Conservation (phyloP, 305 asterid genomes). For the Fraxinus dipetala region DNA sequence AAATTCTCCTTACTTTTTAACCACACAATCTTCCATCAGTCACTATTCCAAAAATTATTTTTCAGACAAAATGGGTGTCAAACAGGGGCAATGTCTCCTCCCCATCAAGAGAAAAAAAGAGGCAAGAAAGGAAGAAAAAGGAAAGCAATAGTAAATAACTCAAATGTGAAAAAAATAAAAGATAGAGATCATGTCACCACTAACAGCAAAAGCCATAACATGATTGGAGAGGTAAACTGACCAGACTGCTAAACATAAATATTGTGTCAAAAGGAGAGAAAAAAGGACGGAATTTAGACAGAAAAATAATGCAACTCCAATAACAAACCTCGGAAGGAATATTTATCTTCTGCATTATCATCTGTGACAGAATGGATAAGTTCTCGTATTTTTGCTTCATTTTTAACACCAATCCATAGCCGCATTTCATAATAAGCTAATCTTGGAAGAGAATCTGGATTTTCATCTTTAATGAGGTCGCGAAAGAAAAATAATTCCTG, state of each 20-base stretch:
- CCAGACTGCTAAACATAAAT: constrained; percentile 3
- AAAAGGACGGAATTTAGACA: neutral
- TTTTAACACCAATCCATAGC: constrained; percentile 52
- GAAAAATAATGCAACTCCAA: constrained; percentile 1
- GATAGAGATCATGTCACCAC: neutral
- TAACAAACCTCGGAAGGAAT: constrained; percentile 52
- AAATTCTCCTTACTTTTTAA: too few species aligned
- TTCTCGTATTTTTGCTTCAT: constrained; percentile 64
- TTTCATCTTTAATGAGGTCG: constrained; percentile 50
- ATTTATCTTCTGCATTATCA: constrained; percentile 50
- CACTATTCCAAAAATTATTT: too few species aligned
- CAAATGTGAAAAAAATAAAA: neutral
- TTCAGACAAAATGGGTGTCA: too few species aligned
- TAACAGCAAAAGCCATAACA: neutral
- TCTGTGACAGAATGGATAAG: constrained; percentile 43
- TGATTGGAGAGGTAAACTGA: constrained; percentile 2
- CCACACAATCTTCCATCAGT: too few species aligned
- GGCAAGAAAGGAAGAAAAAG: neutral
- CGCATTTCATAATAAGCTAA: constrained; percentile 83
- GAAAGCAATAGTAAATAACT: neutral
- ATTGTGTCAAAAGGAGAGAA: constrained; percentile 12
- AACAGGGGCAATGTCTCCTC: neutral
- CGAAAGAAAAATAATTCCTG: constrained; percentile 70
- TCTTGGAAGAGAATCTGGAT: constrained; percentile 48
- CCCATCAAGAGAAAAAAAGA: neutral